phyloP scores from a whole-genome alignment of 2,329 filamentous ascomycete species.

The Exophiala alcalophila region DNA sequence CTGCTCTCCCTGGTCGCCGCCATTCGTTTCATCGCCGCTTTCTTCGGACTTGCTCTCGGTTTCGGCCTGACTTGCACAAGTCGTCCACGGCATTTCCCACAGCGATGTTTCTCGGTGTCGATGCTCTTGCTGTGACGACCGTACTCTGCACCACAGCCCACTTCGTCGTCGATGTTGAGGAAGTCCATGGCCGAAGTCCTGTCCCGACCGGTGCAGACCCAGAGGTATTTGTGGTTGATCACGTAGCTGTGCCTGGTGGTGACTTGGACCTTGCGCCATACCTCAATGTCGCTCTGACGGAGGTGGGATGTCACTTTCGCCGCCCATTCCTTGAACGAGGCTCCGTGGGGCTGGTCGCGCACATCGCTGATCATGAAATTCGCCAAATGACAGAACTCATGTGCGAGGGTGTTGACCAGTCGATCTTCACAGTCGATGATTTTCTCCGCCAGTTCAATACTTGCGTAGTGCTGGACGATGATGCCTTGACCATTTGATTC shows the following conservation, averaged over 20 bases:
- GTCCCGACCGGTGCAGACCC: slow-evolving; percentile 59
- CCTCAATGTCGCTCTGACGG: slow-evolving; percentile 44
- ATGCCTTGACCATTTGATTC: slow-evolving; percentile 19
- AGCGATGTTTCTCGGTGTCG: slow-evolving; percentile 66
- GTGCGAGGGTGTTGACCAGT: slow-evolving; percentile 85
- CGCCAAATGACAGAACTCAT: slow-evolving; percentile 92
- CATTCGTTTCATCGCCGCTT: slow-evolving; percentile 10
- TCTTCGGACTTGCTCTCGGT: slow-evolving; percentile 49
- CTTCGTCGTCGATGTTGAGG: slow-evolving; percentile 22
- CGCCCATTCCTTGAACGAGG: slow-evolving; percentile 75
- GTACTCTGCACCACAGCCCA: slow-evolving; percentile 65
- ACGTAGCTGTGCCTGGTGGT: slow-evolving; percentile 88
- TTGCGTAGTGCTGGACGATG: slow-evolving; percentile 59
- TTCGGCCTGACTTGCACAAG: slow-evolving; percentile 77
- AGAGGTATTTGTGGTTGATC: slow-evolving; percentile 90
- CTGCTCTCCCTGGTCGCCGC: slow-evolving; percentile 28
- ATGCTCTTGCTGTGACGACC: slow-evolving; percentile 85
- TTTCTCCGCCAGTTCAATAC: slow-evolving; percentile 84
- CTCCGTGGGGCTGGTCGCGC: slow-evolving; percentile 74
- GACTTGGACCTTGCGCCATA: slow-evolving; percentile 63
- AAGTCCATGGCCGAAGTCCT: slow-evolving; percentile 20
- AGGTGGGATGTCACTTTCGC: slow-evolving; percentile 39
- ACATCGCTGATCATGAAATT: slow-evolving; percentile 84
- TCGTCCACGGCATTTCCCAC: slow-evolving; percentile 68
- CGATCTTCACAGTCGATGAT: slow-evolving; percentile 75